Evolutionary conservation across 768 basidiomycete genomes (phyloP).

Genomic region (Suillus ampliporus): DNA sequence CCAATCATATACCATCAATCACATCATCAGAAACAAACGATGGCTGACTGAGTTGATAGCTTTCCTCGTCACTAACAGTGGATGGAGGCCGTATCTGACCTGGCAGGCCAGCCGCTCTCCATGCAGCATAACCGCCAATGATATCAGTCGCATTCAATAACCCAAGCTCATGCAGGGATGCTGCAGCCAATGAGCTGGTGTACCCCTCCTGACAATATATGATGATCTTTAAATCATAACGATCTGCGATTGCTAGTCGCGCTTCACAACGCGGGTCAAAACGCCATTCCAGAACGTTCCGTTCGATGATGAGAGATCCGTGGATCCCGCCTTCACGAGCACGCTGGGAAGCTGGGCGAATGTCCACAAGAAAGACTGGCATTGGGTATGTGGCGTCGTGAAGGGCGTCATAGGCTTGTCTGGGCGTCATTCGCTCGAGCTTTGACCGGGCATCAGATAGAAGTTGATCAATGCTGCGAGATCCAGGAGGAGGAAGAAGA

Average conservation of each 20-base stretch:
- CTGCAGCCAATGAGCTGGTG: conserved; percentile 74
- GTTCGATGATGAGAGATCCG: conserved; percentile 75
- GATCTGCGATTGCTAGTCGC: conserved; percentile 68
- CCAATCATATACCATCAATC: conserved; percentile 7
- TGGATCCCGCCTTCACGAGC: conserved; percentile 60
- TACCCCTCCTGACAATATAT: conserved; percentile 78
- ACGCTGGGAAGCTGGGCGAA: conserved; percentile 69
- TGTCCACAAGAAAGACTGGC: conserved; percentile 79
- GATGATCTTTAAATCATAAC: conserved; percentile 77
- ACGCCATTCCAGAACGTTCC: conserved; percentile 80
- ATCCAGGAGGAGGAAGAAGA: conserved; percentile 65
- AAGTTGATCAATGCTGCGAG: conserved; percentile 60
- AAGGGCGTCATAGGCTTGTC: conserved; percentile 65
- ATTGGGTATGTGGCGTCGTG: conserved; percentile 55
- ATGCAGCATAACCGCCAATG: conserved; percentile 73
- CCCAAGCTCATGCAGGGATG: conserved; percentile 70
- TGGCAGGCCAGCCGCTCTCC: conserved; percentile 73
- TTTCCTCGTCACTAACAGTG: conserved; percentile 34
- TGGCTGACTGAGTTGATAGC: conserved; percentile 36
- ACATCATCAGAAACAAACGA: conserved; percentile 27
- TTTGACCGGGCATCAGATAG: conserved; percentile 63
- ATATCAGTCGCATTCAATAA: conserved; percentile 79
- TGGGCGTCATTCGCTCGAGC: conserved; percentile 66
- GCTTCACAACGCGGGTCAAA: conserved; percentile 72
- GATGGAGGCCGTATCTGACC: conserved; percentile 45